Conservation (phyloP, 75 land plant genomes). For the Chamaecyparis obtusa region DNA sequence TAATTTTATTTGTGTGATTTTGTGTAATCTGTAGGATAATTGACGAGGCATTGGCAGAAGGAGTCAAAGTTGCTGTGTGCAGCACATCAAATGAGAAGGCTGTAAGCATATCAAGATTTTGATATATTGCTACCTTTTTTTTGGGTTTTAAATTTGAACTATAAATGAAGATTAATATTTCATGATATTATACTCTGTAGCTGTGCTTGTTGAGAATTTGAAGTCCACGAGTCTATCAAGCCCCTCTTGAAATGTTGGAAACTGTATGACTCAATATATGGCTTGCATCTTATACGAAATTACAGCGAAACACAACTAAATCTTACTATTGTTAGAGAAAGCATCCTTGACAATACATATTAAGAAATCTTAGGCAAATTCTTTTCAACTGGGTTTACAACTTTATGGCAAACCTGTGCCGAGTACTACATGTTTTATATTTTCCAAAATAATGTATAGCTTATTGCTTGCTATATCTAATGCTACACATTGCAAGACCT, state of each 20-base stretch:
- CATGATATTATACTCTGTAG: not conserved
- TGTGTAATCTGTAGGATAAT: conserved; percentile 45
- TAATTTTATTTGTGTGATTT: not conserved
- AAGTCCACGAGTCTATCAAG: not conserved
- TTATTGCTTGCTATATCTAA: no score
- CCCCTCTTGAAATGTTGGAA: not conserved
- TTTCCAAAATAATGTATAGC: no score
- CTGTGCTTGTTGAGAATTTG: not conserved
- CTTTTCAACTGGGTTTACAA: no score
- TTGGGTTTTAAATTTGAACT: not conserved
- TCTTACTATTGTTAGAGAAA: no score
- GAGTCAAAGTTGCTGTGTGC: conserved; percentile 93
- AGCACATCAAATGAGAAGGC: conserved; percentile 99
- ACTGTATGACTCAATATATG: not conserved
- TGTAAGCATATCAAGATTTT: conserved; percentile 36
- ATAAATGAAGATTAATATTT: not conserved
- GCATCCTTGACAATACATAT: no score
- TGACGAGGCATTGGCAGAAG: conserved; percentile 76
- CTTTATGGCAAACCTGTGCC: no score
- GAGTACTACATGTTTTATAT: no score
- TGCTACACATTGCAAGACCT: no score
- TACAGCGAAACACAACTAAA: not conserved
- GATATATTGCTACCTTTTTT: not conserved
- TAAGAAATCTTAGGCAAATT: no score
- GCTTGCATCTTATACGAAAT: not conserved